Base-by-base conservation (phyloP, 257 asterid genomes). In the Perilla frutescens region DNA sequence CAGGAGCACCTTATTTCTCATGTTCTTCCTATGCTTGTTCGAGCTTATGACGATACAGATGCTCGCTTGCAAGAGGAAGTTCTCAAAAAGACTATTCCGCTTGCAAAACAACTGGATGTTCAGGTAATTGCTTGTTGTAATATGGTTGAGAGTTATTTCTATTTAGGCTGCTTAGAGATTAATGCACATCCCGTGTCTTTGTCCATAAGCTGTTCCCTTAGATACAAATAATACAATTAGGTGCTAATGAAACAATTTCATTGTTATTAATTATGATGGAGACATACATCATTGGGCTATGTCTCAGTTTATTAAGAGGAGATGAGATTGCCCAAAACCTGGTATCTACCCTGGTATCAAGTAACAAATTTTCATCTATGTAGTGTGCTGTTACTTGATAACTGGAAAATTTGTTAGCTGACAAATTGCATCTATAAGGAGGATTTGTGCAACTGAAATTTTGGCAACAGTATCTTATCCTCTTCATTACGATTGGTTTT, bases 11-110 rank as follows among this genome's bases (percentile, higher is more conserved):
- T 95, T 57, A 73, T 90, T 77, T 82, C 89, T 29, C 97, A 95
- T 78, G 90, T 92, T 45, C 91, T 92, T 45, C 97, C 99, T 44
- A 90, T 88, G 96, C 92, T 95, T 78, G 88, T 90, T 73, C 95
- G 97, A 77, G 98, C 99, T 64, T 92, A 90, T 74, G 99, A 92
- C 81, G 99, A 95, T 80, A 81, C 87, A 47, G 99, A 95, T 87
- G 82, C 96, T 77, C 96, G 98, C 73, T 72, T 95, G 90, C 99
- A 95, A 95, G 99, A 95, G 88, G 99, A 95, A 87, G 98, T 83
- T 79, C 89, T 95, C 14, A 95, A 92, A 76, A 89, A 70, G 89
- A 92, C 97, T 36, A 74, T 79, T 71, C 66, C 84, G 14, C 98
- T 95, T 81, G 88, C 96, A 69, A 95, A 89, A 78, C 89, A 89